phyloP scores from a whole-genome alignment of 768 basidiomycete species.

The Xerocomus spinulosus region DNA sequence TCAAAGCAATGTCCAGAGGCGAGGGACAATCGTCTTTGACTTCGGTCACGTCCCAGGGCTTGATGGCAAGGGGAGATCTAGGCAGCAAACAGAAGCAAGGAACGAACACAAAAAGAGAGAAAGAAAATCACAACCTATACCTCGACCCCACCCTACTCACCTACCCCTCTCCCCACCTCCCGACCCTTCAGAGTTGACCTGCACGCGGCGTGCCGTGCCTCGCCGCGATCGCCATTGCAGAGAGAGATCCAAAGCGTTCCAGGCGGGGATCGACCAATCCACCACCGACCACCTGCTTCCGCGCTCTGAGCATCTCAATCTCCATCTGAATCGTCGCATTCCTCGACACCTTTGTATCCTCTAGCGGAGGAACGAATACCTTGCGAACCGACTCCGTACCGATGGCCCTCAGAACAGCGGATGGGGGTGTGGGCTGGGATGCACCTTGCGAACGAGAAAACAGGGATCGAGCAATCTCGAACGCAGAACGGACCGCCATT shows the following conservation, averaged over 20 bases:
- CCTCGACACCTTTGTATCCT: not conserved
- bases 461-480: not conserved
- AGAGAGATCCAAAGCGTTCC: not conserved
- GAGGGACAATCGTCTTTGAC: too few species aligned
- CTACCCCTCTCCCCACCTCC: not conserved
- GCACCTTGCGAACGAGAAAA: not conserved
- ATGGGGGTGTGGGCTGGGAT: not conserved
- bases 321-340: constrained; percentile 2
- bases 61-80: not conserved
- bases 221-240: not conserved
- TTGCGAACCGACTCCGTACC: not conserved
- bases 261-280: not conserved
- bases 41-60: not conserved
- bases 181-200: not conserved
- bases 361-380: constrained; percentile 5
- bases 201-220: not conserved
- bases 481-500: not conserved
- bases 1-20: too few species aligned
- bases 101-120: too few species aligned
- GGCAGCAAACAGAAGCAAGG: not conserved
- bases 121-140: not conserved
- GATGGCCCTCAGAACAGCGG: not conserved
- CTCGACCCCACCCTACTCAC: not conserved
- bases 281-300: constrained; percentile 1
- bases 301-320: constrained; percentile 6